Evolutionary conservation across 768 basidiomycete genomes (phyloP).

Genomic region (Daedaleopsis sinensis): DNA sequence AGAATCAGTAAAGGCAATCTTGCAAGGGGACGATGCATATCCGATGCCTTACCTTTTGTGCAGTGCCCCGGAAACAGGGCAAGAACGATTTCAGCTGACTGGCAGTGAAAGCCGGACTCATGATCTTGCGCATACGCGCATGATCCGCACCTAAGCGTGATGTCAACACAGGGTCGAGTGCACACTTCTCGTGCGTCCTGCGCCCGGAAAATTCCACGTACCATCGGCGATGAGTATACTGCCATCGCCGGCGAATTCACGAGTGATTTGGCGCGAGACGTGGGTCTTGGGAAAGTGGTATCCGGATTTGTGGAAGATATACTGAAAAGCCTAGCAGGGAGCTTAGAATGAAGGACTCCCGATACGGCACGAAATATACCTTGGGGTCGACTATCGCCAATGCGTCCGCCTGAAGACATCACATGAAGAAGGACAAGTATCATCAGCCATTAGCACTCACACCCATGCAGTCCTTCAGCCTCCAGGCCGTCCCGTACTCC

Average conservation of each 20-base stretch:
- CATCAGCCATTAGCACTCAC: slow-evolving; percentile 13
- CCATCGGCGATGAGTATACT: slow-evolving; percentile 20
- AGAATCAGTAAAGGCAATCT: neutral
- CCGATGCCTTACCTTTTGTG: slow-evolving; percentile 23
- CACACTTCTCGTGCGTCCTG: too few relatives aligned
- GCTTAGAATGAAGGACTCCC: neutral
- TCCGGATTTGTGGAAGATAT: slow-evolving; percentile 31
- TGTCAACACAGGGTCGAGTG: too few relatives aligned
- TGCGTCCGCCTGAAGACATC: neutral
- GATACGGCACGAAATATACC: neutral
- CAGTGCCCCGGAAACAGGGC: slow-evolving; percentile 23
- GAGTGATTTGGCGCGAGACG: slow-evolving; percentile 16
- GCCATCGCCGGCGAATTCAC: slow-evolving; percentile 22
- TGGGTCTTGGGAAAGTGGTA: slow-evolving; percentile 33
- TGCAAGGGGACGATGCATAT: too few relatives aligned
- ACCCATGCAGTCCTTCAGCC: slow-evolving; percentile 21
- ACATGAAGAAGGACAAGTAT: neutral
- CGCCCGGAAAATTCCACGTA: slow-evolving; percentile 3
- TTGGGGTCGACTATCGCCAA: slow-evolving; percentile 17
- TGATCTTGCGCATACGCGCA: slow-evolving; percentile 26
- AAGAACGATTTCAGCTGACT: slow-evolving; percentile 26
- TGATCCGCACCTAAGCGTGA: slow-evolving; percentile 20
- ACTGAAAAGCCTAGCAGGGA: slow-evolving; percentile 28
- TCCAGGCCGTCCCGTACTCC: slow-evolving; percentile 26
- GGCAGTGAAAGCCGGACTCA: slow-evolving; percentile 27